Base-by-base conservation (phyloP, 352 stramenopile genomes). In the Pythium monospermum region DNA sequence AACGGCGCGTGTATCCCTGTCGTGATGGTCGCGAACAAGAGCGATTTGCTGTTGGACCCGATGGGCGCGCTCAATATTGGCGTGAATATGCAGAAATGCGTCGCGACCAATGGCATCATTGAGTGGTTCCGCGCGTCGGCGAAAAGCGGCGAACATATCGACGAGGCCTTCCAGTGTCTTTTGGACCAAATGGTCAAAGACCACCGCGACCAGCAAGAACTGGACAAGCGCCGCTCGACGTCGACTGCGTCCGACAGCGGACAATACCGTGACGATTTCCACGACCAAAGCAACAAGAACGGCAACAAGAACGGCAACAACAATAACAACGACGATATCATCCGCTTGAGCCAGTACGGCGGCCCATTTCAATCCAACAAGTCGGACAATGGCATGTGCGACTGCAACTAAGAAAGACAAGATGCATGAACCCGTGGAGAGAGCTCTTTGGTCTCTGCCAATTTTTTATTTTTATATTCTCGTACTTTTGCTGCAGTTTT, bases 11-110 rank as follows among this genome's bases (percentile, higher is more conserved):
- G 47, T 12, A 77, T 95, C 19, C 85, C 85, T 0, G 82, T 94
- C 1, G 73, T 92, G 10, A 69, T 95, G 60, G 62, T 94, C 7
- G 83, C 82, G 6, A 95, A 95, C 64, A 94, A 95, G 62, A 87
- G 81, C 46, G 85, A 95, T 41, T 57, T 94, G 53, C 55, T 95
- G 15, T 52, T 61, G 0, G 76, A 95, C 43, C 71, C 82, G 0
- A 61, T 86, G 46, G 58, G 73, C 12, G 84, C 83, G 16, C 57
- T 94, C 3, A 68, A 87, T 39, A 71, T 86, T 7, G 84, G 84
- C 19, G 79, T 88, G 1, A 88, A 76, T 21, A 91, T 95, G 80
- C 81, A 92, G 47, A 92, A 93, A 49, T 91, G 82, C 38, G 76
- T 91, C 11, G 65, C 65, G 25, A 66, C 69, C 41, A 88, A 83